phyloP scores from a whole-genome alignment of 2,329 filamentous ascomycete genomes.

The Cadophora malorum region DNA sequence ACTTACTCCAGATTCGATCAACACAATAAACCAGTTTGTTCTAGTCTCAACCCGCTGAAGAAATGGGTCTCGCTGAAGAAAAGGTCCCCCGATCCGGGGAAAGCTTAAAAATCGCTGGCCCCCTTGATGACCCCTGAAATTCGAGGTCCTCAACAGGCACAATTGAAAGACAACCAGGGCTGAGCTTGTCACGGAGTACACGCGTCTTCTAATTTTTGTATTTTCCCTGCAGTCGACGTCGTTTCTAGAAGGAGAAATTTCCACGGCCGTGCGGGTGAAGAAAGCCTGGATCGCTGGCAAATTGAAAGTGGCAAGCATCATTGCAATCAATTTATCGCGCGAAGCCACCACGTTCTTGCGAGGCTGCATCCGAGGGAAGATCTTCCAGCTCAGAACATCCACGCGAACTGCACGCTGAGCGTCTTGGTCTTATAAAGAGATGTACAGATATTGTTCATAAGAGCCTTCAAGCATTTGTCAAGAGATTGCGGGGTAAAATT shows the following conservation, averaged over 20 bases:
- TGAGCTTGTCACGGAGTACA: constrained; percentile 19
- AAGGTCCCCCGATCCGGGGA: neutral
- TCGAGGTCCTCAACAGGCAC: constrained; percentile 19
- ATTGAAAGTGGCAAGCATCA: constrained; percentile 33
- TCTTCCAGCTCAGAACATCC: constrained; percentile 20
- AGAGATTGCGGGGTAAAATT: constrained; percentile 24
- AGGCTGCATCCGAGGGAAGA: constrained; percentile 23
- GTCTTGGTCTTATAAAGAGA: constrained; percentile 33
- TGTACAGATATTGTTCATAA: constrained; percentile 28
- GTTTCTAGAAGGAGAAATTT: constrained; percentile 31
- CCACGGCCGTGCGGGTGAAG: constrained; percentile 36
- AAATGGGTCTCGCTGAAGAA: neutral
- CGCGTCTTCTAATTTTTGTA: constrained; percentile 25
- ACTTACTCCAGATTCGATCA: neutral
- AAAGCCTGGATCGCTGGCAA: constrained; percentile 30
- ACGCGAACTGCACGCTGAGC: constrained; percentile 22
- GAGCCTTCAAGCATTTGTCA: constrained; percentile 22
- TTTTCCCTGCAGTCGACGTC: constrained; percentile 24
- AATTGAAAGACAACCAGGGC: constrained; percentile 20
- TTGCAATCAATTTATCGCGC: constrained; percentile 31
- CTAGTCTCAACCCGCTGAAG: neutral
- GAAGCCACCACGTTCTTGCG: constrained; percentile 35
- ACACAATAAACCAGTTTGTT: neutral
- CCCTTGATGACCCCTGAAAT: neutral
- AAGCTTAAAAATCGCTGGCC: neutral